Conservation (phyloP, 2,329 filamentous ascomycete genomes). For the Aspergillus pseudoglaucus region DNA sequence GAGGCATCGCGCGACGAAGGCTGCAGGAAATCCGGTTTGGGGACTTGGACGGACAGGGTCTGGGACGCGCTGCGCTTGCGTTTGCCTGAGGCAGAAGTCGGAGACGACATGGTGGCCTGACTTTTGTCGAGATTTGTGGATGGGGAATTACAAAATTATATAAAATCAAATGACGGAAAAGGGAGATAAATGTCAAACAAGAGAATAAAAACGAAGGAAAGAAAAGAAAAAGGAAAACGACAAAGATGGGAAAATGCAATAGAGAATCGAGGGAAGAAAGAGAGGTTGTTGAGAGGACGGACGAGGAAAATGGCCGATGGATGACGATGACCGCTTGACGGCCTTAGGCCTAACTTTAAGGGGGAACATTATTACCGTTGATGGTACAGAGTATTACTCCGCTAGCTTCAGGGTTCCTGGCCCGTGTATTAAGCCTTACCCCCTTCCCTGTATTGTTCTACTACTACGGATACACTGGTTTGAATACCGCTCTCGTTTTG, state of each 20-base stretch:
- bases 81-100: conserved; percentile 56
- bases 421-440: background rate
- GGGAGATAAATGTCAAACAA: background rate
- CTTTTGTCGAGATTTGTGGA: background rate
- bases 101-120: conserved; percentile 51
- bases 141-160: background rate
- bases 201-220: conserved; percentile 1
- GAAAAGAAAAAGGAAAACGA: conserved; percentile 2
- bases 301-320: conserved; percentile 4
- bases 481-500: background rate
- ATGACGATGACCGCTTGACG: background rate
- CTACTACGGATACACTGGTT: background rate
- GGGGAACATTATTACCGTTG: background rate
- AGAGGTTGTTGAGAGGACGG: conserved; percentile 1
- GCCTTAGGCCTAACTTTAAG: background rate
- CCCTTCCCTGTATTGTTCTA: background rate
- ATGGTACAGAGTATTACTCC: no score
- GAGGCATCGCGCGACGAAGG: conserved; percentile 77
- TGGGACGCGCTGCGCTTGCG: conserved; percentile 62
- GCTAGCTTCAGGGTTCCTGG: background rate
- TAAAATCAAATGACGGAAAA: background rate
- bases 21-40: conserved; percentile 57
- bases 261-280: conserved; percentile 1
- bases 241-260: conserved; percentile 1
- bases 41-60: conserved; percentile 41